phyloP scores from a whole-genome alignment of 202 grass and related monocot genomes.

The Hordeum pubiflorum region DNA sequence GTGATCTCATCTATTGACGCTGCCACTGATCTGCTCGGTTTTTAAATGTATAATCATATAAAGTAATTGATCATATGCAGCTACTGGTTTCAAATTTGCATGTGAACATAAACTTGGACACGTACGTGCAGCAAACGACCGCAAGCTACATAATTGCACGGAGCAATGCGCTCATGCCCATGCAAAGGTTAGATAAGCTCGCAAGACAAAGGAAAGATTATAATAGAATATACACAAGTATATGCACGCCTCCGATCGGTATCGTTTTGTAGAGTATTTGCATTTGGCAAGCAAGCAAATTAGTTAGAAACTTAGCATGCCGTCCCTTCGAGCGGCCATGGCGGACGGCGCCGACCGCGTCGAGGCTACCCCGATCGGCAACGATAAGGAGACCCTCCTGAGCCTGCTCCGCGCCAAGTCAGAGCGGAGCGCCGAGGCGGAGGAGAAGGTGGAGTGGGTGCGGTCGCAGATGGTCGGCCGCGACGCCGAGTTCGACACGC shows the following conservation, averaged over 20 bases:
- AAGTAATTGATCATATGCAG: background rate
- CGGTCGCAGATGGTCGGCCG: constrained; percentile 46
- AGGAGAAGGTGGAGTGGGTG: constrained; percentile 62
- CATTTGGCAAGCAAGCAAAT: background rate
- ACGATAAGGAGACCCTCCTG: background rate
- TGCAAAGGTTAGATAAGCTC: constrained; percentile 8
- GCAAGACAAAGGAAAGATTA: background rate
- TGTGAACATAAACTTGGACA: background rate
- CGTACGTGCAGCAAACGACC: background rate
- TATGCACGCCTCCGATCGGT: background rate
- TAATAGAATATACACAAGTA: background rate
- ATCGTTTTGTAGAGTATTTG: background rate
- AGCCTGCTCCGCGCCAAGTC: constrained; percentile 29
- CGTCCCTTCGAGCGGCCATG: constrained; percentile 17
- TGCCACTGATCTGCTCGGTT: background rate
- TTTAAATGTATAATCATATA: background rate
- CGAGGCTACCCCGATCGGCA: background rate
- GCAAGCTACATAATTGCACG: background rate
- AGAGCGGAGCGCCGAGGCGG: constrained; percentile 16
- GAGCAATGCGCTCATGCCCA: background rate
- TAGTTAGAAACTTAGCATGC: background rate
- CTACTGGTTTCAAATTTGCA: background rate
- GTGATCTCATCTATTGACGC: background rate
- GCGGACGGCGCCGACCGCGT: background rate
- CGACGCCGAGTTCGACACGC: constrained; percentile 49